A percentile compares a stretch with the other conserved stretches of the same genome.
Evolutionary conservation across 1,284 basidiomycete species (phyloP).

Genomic region (Melampsora abietis-canadensis): DNA sequence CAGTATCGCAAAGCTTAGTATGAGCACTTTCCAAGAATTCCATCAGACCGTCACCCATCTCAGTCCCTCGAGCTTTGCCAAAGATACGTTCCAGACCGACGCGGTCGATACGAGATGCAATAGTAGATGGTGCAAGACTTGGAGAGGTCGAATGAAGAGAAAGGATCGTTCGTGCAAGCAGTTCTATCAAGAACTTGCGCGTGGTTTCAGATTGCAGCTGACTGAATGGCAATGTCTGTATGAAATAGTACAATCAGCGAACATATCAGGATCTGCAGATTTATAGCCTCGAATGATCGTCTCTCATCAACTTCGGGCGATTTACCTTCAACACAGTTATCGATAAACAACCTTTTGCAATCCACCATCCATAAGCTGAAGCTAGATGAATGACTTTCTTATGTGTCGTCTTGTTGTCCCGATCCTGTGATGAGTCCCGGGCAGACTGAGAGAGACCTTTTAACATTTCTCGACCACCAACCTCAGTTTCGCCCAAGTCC

Average conservation of each 20-base stretch:
- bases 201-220: conserved; percentile 3
- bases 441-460: conserved; percentile 61
- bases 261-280: not conserved
- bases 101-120: conserved; percentile 4
- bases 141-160: conserved; percentile 6
- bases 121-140: conserved; percentile 6
- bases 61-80: conserved; percentile 3
- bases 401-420: conserved; percentile 57
- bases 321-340: conserved; percentile 78
- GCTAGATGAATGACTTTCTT: conserved; percentile 65
- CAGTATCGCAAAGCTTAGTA: not conserved
- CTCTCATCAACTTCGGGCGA: conserved; percentile 34
- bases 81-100: not conserved
- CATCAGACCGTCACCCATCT: not conserved
- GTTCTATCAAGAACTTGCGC: not conserved
- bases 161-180: conserved; percentile 1
- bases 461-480: conserved; percentile 75
- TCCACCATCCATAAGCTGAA: conserved; percentile 76
- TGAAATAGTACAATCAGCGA: not conserved
- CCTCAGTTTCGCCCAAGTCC: conserved; percentile 76
- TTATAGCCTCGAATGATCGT: not conserved
- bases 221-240: not conserved
- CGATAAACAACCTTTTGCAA: conserved; percentile 68
- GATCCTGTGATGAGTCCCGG: conserved; percentile 59
- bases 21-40: conserved; percentile 1